Percentiles rank a stretch among this genome's conserved stretches.
Conservation (phyloP, 2,329 filamentous ascomycete species). For the Lomentospora prolificans region DNA sequence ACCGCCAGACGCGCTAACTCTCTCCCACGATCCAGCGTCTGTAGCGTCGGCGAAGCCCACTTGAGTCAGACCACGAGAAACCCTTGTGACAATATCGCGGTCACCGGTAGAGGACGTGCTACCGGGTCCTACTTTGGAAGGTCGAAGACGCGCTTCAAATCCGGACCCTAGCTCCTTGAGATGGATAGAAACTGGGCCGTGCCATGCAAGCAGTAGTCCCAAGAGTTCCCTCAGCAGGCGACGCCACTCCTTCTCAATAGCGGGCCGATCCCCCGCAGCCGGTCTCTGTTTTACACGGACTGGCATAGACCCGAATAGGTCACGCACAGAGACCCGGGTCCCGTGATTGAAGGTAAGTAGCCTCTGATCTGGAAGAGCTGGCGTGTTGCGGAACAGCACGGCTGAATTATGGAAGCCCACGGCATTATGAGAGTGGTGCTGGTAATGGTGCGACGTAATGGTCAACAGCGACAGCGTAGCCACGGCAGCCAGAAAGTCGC, state of each 20-base stretch:
- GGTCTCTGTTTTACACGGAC: constrained; percentile 78
- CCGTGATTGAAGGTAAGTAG: constrained; percentile 52
- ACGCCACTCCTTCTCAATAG: constrained; percentile 55
- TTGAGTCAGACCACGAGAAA: constrained; percentile 51
- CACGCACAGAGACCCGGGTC: constrained; percentile 64
- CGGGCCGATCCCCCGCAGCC: constrained; percentile 34
- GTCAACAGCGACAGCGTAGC: constrained; percentile 66
- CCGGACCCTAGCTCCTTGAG: constrained; percentile 21
- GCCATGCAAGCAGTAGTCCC: constrained; percentile 63
- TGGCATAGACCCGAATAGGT: constrained; percentile 84
- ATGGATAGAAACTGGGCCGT: constrained; percentile 42
- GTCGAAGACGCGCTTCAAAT: constrained; percentile 28
- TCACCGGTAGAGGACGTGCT: constrained; percentile 9
- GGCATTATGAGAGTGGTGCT: constrained; percentile 51
- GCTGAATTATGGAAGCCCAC: constrained; percentile 62
- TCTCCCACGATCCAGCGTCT: constrained; percentile 54
- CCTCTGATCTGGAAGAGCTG: constrained; percentile 48
- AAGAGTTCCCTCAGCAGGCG: constrained; percentile 48
- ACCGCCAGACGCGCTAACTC: constrained; percentile 55
- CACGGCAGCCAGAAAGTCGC: constrained; percentile 69
- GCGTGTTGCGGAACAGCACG: constrained; percentile 52
- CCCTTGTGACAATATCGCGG: constrained; percentile 14
- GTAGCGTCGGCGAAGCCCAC: constrained; percentile 49
- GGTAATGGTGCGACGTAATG: constrained; percentile 60
- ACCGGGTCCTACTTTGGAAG: constrained; percentile 11